Evolutionary conservation across 305 asterid species (phyloP).

Genomic region (Rubia peregrina): DNA sequence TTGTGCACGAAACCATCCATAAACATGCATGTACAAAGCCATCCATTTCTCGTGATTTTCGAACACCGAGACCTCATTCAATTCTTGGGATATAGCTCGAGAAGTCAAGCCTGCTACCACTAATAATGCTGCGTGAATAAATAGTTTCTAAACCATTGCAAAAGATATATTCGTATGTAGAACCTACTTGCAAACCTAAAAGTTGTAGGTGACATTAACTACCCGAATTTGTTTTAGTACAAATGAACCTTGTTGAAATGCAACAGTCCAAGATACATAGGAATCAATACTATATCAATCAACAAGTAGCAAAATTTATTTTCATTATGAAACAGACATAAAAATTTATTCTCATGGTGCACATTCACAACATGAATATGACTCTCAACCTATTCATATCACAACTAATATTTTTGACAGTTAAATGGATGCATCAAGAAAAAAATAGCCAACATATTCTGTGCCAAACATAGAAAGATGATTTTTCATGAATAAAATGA

Average conservation of each 20-base stretch:
- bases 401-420: too few species aligned
- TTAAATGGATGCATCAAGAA: too few species aligned
- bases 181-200: too few species aligned
- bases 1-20: too few species aligned
- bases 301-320: not conserved
- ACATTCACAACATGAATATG: too few species aligned
- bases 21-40: not conserved
- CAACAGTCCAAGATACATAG: not conserved
- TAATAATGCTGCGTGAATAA: not conserved
- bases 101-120: not conserved
- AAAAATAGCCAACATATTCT: too few species aligned
- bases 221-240: slow-evolving; percentile 63
- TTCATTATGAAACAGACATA: not conserved
- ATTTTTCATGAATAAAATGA: too few species aligned
- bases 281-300: not conserved
- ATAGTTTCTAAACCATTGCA: not conserved
- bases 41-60: not conserved
- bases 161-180: too few species aligned
- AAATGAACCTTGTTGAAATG: slow-evolving; percentile 52
- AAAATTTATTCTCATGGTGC: too few species aligned
- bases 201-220: slow-evolving; percentile 63
- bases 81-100: not conserved
- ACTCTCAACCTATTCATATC: too few species aligned
- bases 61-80: not conserved
- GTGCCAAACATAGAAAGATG: too few species aligned